Evolutionary conservation across 129 eudicot genomes (phyloP).

Genomic region (Helianthus tuberosus): DNA sequence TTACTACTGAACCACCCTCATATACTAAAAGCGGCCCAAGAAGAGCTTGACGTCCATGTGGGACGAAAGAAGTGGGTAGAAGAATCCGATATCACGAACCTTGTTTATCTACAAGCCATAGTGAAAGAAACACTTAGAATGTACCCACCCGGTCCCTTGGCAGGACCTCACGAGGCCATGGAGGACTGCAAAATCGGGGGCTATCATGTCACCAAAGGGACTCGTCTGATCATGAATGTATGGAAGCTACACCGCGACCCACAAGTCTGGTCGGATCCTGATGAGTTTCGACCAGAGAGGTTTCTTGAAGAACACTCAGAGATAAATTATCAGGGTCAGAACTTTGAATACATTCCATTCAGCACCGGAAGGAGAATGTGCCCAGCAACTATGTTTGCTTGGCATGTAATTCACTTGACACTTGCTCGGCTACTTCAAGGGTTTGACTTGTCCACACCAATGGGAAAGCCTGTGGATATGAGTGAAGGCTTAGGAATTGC

Average conservation of each 20-base stretch:
- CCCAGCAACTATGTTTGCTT: conserved; percentile 24
- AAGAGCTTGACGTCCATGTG: conserved; percentile 43
- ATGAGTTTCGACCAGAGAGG: conserved; percentile 37
- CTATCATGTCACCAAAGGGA: conserved; percentile 41
- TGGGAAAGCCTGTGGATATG: conserved; percentile 12
- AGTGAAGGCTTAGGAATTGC: conserved; percentile 25
- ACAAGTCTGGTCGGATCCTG: conserved; percentile 32
- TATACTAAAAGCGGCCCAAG: conserved; percentile 32
- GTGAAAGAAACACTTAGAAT: conserved; percentile 54
- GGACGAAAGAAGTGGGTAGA: conserved; percentile 41
- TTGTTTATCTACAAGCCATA: conserved; percentile 42
- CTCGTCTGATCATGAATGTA: conserved; percentile 45
- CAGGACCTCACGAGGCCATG: conserved; percentile 49
- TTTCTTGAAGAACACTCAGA: conserved; percentile 16
- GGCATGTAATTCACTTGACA: conserved; percentile 11
- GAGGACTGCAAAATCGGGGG: conserved; percentile 43
- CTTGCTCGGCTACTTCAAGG: conserved; percentile 38
- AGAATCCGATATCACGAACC: conserved; percentile 45
- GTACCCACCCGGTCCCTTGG: conserved; percentile 63
- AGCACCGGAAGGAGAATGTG: conserved; percentile 41
- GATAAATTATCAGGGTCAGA: conserved; percentile 19
- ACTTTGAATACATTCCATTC: conserved; percentile 35
- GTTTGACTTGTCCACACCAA: conserved; percentile 12
- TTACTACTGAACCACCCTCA: conserved; percentile 44
- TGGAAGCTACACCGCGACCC: conserved; percentile 56